Percentiles rank a stretch among this genome's conserved stretches.
Evolutionary conservation across 345 rosid genomes (phyloP).

Genomic region (Eucalyptus marginata): DNA sequence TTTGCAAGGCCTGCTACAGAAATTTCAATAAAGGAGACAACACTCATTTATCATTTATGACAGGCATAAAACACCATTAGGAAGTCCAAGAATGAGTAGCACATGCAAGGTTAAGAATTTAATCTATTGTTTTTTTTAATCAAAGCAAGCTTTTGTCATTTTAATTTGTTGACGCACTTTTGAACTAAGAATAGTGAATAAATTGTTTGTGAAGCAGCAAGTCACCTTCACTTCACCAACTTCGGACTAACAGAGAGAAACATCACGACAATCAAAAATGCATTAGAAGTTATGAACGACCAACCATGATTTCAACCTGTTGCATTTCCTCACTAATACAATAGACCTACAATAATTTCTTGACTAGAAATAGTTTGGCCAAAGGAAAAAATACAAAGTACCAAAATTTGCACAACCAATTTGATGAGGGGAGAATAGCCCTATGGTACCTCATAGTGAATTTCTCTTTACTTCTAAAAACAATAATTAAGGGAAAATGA

Average conservation of each 20-base stretch:
- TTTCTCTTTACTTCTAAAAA: neutral
- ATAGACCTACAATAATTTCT: neutral
- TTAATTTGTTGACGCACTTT: neutral
- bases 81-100: neutral
- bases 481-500: neutral
- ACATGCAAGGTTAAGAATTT: neutral
- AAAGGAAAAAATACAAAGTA: neutral
- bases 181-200: neutral
- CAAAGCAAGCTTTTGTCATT: neutral
- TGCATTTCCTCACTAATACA: neutral
- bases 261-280: neutral
- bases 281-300: neutral
- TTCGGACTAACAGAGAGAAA: neutral
- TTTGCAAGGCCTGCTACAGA: neutral
- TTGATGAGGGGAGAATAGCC: neutral
- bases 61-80: neutral
- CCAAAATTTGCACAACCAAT: neutral
- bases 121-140: neutral
- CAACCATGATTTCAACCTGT: neutral
- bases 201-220: neutral
- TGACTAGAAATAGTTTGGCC: neutral
- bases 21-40: neutral
- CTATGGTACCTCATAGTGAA: neutral
- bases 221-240: neutral
- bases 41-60: neutral